Conservation (phyloP, 106 monocot species). For the Dendrobium chrysotoxum region DNA sequence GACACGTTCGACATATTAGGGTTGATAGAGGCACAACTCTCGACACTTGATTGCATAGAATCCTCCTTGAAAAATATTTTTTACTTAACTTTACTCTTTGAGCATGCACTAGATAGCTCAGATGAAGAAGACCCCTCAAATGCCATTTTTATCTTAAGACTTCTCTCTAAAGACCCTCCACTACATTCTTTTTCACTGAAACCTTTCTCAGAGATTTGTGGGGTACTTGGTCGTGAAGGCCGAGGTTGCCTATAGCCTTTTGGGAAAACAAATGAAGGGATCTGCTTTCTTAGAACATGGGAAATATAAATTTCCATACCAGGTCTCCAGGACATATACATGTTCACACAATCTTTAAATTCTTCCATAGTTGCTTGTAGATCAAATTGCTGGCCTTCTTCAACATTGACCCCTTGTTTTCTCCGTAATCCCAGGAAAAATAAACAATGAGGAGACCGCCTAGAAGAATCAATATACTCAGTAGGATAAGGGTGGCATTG, state of each 20-base stretch:
- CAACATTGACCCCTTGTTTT: conserved; percentile 33
- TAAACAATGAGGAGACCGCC: conserved; percentile 39
- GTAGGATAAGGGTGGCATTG: conserved; percentile 69
- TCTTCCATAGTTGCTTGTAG: conserved; percentile 73
- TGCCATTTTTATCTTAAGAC: conserved; percentile 25
- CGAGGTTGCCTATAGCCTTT: conserved; percentile 60
- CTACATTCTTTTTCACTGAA: not conserved
- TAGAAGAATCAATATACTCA: conserved; percentile 44
- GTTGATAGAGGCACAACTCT: conserved; percentile 20
- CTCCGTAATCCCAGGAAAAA: conserved; percentile 79
- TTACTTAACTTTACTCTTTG: conserved; percentile 24
- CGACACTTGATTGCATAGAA: not conserved
- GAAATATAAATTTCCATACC: conserved; percentile 75
- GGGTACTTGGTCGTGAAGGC: conserved; percentile 12
- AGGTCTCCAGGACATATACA: conserved; percentile 69
- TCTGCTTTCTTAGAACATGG: conserved; percentile 76
- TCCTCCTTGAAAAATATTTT: conserved; percentile 13
- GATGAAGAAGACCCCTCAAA: not conserved
- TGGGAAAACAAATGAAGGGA: conserved; percentile 83
- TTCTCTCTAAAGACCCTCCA: conserved; percentile 17
- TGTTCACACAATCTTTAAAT: conserved; percentile 60
- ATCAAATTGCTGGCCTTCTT: conserved; percentile 73
- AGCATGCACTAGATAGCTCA: not conserved
- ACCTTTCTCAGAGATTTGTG: not conserved
- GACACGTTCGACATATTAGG: conserved; percentile 1